Conservation (phyloP, 176 grass and related monocot species). For the Aegilops tauschii region DNA sequence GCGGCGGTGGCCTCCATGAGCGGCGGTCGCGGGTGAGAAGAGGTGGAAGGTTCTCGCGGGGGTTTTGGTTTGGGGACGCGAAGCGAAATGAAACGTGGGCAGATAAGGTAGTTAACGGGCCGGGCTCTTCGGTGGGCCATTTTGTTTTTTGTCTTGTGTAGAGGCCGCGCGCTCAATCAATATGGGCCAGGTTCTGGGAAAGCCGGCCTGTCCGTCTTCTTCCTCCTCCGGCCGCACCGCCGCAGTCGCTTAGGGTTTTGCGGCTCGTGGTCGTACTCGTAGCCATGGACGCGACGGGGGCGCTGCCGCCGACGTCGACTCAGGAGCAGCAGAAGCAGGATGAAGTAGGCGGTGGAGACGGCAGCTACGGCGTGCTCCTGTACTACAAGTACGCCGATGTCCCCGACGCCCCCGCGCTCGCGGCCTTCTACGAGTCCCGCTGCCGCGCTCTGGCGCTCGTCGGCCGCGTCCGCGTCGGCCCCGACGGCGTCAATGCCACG, state of each 20-base stretch:
- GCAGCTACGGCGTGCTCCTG: slow-evolving; percentile 68
- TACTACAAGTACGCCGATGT: slow-evolving; percentile 88
- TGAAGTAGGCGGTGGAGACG: background rate
- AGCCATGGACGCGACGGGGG: slow-evolving; percentile 26
- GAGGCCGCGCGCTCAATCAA: background rate
- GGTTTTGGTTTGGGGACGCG: slow-evolving; percentile 19
- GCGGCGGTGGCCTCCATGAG: slow-evolving; percentile 35
- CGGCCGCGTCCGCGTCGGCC: slow-evolving; percentile 80
- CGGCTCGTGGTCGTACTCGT: background rate
- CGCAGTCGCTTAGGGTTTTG: slow-evolving; percentile 29
- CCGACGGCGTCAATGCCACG: slow-evolving; percentile 87
- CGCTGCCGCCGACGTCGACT: background rate
- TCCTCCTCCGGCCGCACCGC: background rate
- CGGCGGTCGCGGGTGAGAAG: background rate
- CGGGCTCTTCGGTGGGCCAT: background rate
- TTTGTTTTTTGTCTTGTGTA: background rate
- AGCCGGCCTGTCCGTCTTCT: background rate
- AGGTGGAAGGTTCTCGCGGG: slow-evolving; percentile 22
- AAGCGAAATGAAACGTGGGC: slow-evolving; percentile 21
- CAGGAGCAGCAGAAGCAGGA: background rate
- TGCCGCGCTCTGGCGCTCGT: slow-evolving; percentile 66
- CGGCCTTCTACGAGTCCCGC: slow-evolving; percentile 59
- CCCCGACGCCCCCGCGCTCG: slow-evolving; percentile 52
- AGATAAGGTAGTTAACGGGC: slow-evolving; percentile 40
- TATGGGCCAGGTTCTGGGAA: background rate